A percentile compares a stretch with the other conserved stretches of the same genome.
Conservation (phyloP, 495 filamentous ascomycete genomes). For the Aspergillus steynii region DNA sequence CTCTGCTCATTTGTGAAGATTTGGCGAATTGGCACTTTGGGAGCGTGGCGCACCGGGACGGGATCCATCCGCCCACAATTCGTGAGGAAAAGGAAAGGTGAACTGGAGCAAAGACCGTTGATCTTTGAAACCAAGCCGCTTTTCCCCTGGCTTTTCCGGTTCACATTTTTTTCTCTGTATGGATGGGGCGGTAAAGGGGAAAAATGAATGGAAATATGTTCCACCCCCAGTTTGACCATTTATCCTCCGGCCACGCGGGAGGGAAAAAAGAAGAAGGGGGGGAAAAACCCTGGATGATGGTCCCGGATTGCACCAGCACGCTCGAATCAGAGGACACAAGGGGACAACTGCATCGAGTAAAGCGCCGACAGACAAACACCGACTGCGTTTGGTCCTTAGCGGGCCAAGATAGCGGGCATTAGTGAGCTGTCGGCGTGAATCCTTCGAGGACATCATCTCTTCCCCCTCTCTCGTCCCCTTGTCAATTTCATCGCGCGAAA, state of each 20-base stretch:
- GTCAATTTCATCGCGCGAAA: constrained; percentile 8
- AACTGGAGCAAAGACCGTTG: background rate
- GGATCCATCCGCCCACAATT: background rate
- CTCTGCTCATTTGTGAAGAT: background rate
- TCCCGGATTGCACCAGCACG: background rate
- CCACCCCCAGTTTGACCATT: background rate
- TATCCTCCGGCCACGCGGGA: background rate
- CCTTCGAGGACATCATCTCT: constrained; percentile 7
- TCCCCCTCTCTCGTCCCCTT: background rate
- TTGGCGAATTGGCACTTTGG: background rate
- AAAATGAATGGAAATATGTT: background rate
- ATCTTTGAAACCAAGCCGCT: background rate
- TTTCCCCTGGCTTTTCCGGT: background rate
- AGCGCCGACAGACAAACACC: constrained; percentile 1
- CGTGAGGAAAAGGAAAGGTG: background rate
- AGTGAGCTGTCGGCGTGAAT: constrained; percentile 15
- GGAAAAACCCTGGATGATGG: background rate
- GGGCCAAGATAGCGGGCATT: constrained; percentile 13
- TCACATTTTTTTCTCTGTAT: background rate
- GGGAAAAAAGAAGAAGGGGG: background rate
- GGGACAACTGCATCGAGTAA: constrained; percentile 12
- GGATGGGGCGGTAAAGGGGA: background rate
- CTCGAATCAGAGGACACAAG: constrained; percentile 12
- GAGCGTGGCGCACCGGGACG: background rate
- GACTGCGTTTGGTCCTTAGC: constrained; percentile 4